phyloP scores from a whole-genome alignment of 805 yeast species.

The Isabelozyma pseudorhagii region DNA sequence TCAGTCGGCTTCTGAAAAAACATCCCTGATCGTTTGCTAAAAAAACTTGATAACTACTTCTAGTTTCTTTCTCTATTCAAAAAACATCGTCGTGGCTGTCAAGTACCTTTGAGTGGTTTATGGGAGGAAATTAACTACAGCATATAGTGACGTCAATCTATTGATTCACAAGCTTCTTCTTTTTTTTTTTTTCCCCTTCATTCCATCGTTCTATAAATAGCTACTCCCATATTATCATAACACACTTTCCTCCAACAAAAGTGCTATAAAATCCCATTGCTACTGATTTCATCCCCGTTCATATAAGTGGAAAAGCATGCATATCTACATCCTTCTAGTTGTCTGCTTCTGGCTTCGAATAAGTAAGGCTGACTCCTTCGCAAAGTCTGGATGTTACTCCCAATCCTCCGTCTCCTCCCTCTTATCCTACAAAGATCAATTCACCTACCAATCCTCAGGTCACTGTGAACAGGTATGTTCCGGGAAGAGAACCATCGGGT shows the following conservation, averaged over 20 bases:
- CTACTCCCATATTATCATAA: background rate
- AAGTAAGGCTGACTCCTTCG: constrained; percentile 3
- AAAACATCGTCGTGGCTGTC: too few relatives aligned
- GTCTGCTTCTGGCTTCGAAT: background rate
- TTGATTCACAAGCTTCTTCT: too few relatives aligned
- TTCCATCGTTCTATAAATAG: background rate
- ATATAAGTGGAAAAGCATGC: background rate
- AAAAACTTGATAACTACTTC: too few relatives aligned
- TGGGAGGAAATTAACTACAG: too few relatives aligned
- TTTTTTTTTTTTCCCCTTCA: too few relatives aligned
- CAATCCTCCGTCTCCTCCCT: constrained; percentile 22
- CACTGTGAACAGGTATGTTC: constrained; percentile 55
- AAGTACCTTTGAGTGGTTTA: too few relatives aligned
- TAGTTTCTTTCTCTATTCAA: background rate
- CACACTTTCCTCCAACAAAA: background rate
- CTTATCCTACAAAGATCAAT: constrained; percentile 44
- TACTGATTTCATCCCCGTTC: too few relatives aligned
- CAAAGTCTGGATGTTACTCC: constrained; percentile 21
- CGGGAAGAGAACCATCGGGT: constrained; percentile 35
- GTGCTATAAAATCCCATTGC: too few relatives aligned
- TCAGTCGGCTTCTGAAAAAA: too few relatives aligned
- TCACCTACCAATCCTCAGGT: constrained; percentile 57
- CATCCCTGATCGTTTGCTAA: too few relatives aligned
- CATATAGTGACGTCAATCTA: too few relatives aligned
- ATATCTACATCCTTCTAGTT: background rate